Conservation (phyloP, 1,284 basidiomycete genomes). For the Trichosporon asahii region DNA sequence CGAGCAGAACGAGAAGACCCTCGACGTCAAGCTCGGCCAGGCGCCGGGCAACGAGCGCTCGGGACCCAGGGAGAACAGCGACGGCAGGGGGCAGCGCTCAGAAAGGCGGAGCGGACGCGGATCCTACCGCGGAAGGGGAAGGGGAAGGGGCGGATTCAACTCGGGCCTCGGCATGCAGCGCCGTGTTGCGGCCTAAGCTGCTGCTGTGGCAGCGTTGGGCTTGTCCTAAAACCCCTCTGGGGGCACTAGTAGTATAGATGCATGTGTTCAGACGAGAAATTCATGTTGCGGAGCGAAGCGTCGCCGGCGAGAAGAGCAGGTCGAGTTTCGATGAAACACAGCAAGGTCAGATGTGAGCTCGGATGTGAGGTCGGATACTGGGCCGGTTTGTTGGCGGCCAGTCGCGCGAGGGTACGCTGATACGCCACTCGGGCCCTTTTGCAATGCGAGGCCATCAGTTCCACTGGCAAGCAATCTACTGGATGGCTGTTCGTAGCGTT, state of each 20-base stretch:
- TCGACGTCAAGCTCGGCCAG: constrained; percentile 81
- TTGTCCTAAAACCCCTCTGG: neutral
- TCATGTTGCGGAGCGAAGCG: constrained; percentile 11
- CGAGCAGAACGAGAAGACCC: constrained; percentile 94
- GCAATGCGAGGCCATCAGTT: too few species aligned
- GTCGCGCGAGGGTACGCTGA: too few species aligned
- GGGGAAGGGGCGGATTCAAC: constrained; percentile 43
- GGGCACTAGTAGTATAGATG: constrained; percentile 5
- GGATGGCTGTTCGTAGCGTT: too few species aligned
- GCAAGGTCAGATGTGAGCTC: too few species aligned
- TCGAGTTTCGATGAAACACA: too few species aligned
- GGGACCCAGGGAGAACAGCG: constrained; percentile 53
- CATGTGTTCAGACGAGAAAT: constrained; percentile 7
- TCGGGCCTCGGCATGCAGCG: constrained; percentile 32
- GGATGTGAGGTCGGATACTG: too few species aligned
- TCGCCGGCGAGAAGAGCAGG: too few species aligned
- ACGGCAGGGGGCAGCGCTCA: constrained; percentile 38
- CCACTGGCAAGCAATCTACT: too few species aligned
- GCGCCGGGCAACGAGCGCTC: constrained; percentile 58
- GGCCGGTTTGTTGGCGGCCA: too few species aligned
- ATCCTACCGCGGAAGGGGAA: constrained; percentile 31
- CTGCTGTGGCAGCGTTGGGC: neutral
- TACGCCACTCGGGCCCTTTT: too few species aligned
- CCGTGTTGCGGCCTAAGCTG: constrained; percentile 29
- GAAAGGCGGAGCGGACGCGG: constrained; percentile 40